Base-by-base conservation (phyloP, 2,329 filamentous ascomycete genomes). In the Ophiostoma sp. region DNA sequence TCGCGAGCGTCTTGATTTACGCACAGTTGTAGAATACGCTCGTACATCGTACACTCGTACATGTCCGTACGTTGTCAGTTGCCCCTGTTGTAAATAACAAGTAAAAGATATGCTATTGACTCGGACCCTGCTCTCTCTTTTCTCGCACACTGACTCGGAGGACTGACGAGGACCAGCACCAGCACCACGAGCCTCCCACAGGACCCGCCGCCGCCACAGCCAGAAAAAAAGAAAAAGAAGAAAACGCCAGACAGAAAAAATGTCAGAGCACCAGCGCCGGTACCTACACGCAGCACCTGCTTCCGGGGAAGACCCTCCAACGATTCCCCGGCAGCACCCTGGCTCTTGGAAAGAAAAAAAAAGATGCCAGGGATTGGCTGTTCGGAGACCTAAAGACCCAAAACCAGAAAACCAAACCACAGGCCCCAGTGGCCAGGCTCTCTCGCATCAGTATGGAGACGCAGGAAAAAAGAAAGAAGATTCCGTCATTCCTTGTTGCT, bases 151-250 rank as follows among this genome's bases (percentile, higher is more conserved):
- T 22, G 48, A 52, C 48, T 52, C 50, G n/a, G n/a, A n/a, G n/a
- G n/a, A 52, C 50, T 42, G 39, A 12, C 15, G 39, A 9, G 8
- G 19, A n/a, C n/a, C 50, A 19, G 19, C 22, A 25, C 59, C 59
- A 39, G 59, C 59, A 63, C 59, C 59, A 63, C 59, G 59, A 63
- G 59, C 59, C 59, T 63, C 59, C 33, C 17, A 39, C 31, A 63
- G 59, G 28, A 17, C 57, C 57, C 57, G 57, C 57, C 31, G 57
- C 57, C 28, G 17, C 17, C 31, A n/a, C 57, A n/a, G 28, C 57
- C 15, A 33, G 17, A 19, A 36, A 11, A n/a, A 52, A 11, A n/a
- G 22, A 22, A 0, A 52, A 50, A 19, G 11, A 8, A 50, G 17
- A 50, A 50, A 22, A n/a, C 50, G 22, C 19, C 6, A 52, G n/a